Evolutionary conservation across 768 basidiomycete species (phyloP).

Genomic region (Boletales sp.): DNA sequence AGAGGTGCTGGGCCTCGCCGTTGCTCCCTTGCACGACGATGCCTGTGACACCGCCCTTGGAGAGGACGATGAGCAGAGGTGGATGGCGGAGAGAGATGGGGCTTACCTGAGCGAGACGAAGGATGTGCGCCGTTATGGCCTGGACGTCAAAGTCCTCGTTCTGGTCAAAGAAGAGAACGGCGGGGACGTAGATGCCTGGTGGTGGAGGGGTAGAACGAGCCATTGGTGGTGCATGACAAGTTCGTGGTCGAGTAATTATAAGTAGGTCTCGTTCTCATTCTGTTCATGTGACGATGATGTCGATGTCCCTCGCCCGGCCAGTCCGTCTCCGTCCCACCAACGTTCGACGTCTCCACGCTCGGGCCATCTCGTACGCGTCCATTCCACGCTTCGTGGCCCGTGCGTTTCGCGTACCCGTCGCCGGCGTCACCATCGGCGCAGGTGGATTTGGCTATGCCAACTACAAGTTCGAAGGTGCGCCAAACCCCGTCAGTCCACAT

Average conservation of each 20-base stretch:
- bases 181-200: conserved; percentile 72
- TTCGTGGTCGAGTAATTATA: no score
- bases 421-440: conserved; percentile 85
- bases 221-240: no score
- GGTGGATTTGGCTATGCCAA: conserved; percentile 93
- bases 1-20: conserved; percentile 74
- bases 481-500: neutral
- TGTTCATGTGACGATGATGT: no score
- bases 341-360: conserved; percentile 60
- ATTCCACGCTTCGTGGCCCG: conserved; percentile 86
- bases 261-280: no score
- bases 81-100: conserved; percentile 2
- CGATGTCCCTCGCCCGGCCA: no score
- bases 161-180: conserved; percentile 68
- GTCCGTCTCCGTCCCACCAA: no score
- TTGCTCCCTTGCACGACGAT: conserved; percentile 74
- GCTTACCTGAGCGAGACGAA: conserved; percentile 65
- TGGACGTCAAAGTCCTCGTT: conserved; percentile 68
- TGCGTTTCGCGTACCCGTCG: conserved; percentile 85
- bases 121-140: conserved; percentile 64
- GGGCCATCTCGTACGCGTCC: conserved; percentile 80
- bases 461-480: conserved; percentile 91
- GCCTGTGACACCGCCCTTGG: conserved; percentile 67
- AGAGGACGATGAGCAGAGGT: conserved; percentile 17
- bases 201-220: conserved; percentile 50